phyloP scores from a whole-genome alignment of 306 rosid genomes.

The Lupinus albus region DNA sequence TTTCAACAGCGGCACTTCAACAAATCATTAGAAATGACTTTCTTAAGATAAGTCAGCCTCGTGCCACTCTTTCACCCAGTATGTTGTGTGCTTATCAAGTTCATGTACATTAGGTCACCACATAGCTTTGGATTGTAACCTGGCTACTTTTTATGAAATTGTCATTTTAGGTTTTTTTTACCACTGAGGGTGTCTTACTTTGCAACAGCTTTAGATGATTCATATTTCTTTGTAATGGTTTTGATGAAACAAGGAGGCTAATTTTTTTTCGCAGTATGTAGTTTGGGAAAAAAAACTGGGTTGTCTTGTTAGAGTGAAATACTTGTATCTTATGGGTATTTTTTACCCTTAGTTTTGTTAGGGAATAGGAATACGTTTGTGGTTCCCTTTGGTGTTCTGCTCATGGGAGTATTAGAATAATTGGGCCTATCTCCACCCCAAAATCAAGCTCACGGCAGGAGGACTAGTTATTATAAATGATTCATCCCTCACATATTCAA shows the following conservation, averaged over 20 bases:
- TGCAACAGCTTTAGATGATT: not conserved
- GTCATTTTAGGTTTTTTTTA: not conserved
- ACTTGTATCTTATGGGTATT: not conserved
- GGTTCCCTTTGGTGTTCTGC: not conserved
- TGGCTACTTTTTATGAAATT: not conserved
- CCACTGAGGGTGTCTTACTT: not conserved
- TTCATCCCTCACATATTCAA: no score
- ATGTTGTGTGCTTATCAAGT: no score
- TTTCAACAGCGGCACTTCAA: no score
- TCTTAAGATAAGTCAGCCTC: no score
- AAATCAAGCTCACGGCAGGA: no score
- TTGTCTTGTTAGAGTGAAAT: not conserved
- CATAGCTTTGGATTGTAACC: not conserved
- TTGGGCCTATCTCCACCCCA: no score
- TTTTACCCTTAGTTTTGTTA: not conserved
- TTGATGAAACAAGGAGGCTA: not conserved
- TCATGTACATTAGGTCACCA: no score
- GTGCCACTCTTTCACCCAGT: no score
- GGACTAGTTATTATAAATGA: no score
- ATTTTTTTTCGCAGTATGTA: not conserved
- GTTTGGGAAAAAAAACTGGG: not conserved
- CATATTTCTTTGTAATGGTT: not conserved
- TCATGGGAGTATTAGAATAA: no score
- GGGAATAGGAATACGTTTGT: not conserved
- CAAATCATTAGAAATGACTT: no score